These are phyloP conservation scores for Didymella glomerata DNA, from an alignment of 2,329 filamentous ascomycete species.

Conservation along the genomic window DNA sequence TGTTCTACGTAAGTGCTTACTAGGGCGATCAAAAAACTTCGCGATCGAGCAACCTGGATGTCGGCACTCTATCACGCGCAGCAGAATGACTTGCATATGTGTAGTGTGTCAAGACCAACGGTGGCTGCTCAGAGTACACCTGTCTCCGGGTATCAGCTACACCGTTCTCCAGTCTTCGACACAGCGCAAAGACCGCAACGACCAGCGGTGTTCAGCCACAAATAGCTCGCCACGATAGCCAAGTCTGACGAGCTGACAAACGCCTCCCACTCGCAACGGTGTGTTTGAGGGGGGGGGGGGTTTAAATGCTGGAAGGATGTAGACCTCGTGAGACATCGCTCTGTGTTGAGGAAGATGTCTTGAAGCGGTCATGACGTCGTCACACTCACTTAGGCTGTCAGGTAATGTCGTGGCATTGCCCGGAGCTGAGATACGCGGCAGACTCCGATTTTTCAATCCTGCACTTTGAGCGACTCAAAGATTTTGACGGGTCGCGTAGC, in stretches of 20 bases:
- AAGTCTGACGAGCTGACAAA: not conserved
- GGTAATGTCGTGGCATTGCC: not conserved
- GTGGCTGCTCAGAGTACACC: not conserved
- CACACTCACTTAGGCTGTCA: not conserved
- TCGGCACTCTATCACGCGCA: constrained; percentile 3
- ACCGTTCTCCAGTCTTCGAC: not conserved
- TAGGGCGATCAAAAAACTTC: not conserved
- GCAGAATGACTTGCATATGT: constrained; percentile 15
- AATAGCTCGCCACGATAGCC: not conserved
- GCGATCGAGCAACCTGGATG: not conserved
- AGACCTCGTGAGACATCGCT: not conserved
- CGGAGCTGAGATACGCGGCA: not conserved
- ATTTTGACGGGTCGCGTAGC: not conserved
- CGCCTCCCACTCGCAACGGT: not conserved
- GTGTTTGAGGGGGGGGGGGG: too few species aligned
- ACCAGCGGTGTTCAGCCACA: not conserved
- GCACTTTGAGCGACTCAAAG: not conserved
- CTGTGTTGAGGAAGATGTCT: not conserved
- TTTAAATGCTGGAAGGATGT: not conserved
- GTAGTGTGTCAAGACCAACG: not conserved
- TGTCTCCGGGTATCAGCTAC: not conserved
- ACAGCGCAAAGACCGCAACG: not conserved
- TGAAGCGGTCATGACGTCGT: not conserved
- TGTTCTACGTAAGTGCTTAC: constrained; percentile 13
- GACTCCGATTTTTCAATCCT: not conserved